Percentiles rank a stretch among this genome's conserved stretches.
Conservation (phyloP, 345 rosid genomes). For the Cardamine occulta region DNA sequence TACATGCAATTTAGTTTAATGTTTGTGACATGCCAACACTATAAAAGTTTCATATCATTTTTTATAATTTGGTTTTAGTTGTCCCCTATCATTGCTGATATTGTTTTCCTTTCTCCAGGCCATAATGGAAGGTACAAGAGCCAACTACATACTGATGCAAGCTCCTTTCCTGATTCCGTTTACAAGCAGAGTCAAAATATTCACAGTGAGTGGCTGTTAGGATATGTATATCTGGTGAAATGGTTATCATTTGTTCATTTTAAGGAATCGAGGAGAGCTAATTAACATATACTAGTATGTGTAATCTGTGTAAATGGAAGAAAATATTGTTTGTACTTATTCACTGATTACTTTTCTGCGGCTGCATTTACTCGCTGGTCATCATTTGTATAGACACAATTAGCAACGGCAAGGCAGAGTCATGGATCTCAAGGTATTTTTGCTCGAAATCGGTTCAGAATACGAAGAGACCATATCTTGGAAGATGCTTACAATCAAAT, state of each 20-base stretch:
- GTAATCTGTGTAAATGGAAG: constrained; percentile 24
- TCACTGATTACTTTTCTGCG: constrained; percentile 29
- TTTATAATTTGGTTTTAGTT: neutral
- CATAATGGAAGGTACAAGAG: constrained; percentile 77
- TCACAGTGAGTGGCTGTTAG: constrained; percentile 68
- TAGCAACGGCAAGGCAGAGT: constrained; percentile 71
- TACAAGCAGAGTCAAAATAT: constrained; percentile 93
- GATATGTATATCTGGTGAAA: constrained; percentile 25
- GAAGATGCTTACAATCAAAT: constrained; percentile 99
- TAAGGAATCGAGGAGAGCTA: constrained; percentile 23
- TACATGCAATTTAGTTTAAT: constrained; percentile 33
- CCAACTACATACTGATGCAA: constrained; percentile 86
- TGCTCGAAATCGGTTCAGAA: constrained; percentile 84
- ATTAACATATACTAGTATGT: constrained; percentile 9
- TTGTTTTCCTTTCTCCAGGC: constrained; percentile 59
- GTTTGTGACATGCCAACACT: constrained; percentile 23
- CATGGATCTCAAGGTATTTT: constrained; percentile 76
- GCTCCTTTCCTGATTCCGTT: constrained; percentile 98
- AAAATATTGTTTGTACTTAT: constrained; percentile 21
- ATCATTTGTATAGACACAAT: constrained; percentile 64
- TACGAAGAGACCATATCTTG: constrained; percentile 89
- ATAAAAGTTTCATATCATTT: neutral
- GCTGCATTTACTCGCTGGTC: constrained; percentile 26
- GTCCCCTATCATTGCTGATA: constrained; percentile 29
- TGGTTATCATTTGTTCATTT: constrained; percentile 7